Evolutionary conservation across 352 stramenopile species (phyloP), one percentile per base, ranked within the genome.

Genomic region (Hyaloperonospora brassicae): DNA sequence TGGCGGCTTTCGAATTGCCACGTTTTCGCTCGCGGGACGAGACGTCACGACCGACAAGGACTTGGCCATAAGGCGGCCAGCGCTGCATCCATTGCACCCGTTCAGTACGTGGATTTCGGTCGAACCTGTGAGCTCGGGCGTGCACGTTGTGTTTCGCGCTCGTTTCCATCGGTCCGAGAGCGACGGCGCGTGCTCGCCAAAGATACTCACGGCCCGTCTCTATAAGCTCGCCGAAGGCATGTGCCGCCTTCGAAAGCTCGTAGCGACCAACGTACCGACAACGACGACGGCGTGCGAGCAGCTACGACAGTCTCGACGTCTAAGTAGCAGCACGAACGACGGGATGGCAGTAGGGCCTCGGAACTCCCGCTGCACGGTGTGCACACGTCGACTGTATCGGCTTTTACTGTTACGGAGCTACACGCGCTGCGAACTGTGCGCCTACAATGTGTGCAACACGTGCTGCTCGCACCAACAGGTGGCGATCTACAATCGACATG

Each of bases 311-410:
- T 17, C 17, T 22, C 51, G 47, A n/a, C 17, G 41, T 13, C 10
- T 64, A 0, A 52, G 27, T 21, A 55, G 25, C 17, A 51, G 47
- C 12, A 21, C 24, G 25, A 24, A 44, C 13, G 39, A 53, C 35
- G 21, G 27, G 11, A 24, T 39, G 31, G 31, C 23, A 1, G 13
- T 36, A 8, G 49, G 45, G 9, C 41, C 58, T n/a, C 34, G 51
- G 12, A 74, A 71, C 55, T 71, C 61, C 36, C 66, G 62, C 55
- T 73, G 66, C 55, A 68, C 65, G 24, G 62, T 68, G 25, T 71
- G 62, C 48, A 71, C 66, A 1, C 49, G 51, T 8, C 48, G 27
- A 0, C 17, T 68, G 21, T 45, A 36, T 38, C 36, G 56, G n/a
- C 27, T 68, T 24, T 60, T 64, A 42, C 52, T 68, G 50, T 25